Evolutionary conservation across 345 rosid species (phyloP), one percentile per base, ranked within the genome.

Genomic region (Camelina sativa): DNA sequence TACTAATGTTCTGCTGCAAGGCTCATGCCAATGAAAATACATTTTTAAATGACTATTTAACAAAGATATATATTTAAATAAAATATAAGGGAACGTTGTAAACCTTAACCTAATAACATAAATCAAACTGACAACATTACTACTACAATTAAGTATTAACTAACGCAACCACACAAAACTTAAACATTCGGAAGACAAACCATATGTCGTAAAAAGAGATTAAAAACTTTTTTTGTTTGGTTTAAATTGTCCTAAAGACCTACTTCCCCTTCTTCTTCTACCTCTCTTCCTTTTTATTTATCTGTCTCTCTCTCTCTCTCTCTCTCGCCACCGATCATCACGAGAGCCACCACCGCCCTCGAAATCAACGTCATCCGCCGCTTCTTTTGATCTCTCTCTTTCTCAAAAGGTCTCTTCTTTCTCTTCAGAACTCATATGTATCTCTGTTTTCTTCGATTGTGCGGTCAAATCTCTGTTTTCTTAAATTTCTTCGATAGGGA

Each of bases 301-400:
- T 71, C 61, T 59, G 58, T 48, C 5, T 35, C 2, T 34, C 51
- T n/a, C 50, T 46, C 52, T 46, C 52, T 20, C 48, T 20, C 48
- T 70, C 76, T 48, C 67, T 71, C 46, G 40, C 58, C 50, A 69
- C 65, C 75, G 67, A 71, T 69, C 72, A 64, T 77, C 76, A 71
- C 71, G 55, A 28, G 30, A 28, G n/a, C 55, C 76, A 71, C 62
- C 61, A 77, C 76, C 61, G 67, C 54, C 54, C 20, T 58, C 28
- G 47, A 62, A 35, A 43, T 46, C 67, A 15, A 7, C 69, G 43
- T 76, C 61, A 57, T 64, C 65, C 38, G 11, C 52, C 54, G 20
- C 76, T 64, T 71, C 19, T 7, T 48, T 32, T 77, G 72, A 76
- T 76, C 66, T 61, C 8, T 4, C 28, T 46, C 37, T 20, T 3